Evolutionary conservation across 352 stramenopile genomes (phyloP), one percentile per base, ranked within the genome.

Genomic region (Globisporangium echinulatum): DNA sequence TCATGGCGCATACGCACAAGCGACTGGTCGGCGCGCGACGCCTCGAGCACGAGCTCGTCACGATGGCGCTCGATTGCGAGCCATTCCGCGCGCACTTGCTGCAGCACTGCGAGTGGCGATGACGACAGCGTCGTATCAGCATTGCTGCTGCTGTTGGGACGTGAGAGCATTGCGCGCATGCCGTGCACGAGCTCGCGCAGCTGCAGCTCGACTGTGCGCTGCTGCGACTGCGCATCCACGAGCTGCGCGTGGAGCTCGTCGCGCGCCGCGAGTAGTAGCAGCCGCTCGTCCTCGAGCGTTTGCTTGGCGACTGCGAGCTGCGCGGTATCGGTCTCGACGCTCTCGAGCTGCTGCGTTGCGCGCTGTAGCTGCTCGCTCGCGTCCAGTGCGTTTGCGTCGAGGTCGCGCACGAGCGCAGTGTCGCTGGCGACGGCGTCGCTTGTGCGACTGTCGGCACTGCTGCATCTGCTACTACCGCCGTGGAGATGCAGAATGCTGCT

Each of bases 211-310:
- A 50, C 13, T 36, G 10, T 46, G 36, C 50, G 42, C 5, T 42
- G 25, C 25, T 33, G 25, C 25, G 25, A 33, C 25, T 33, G 25
- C 25, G 25, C 25, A 33, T 33, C 5, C 49, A 42, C 69, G 19
- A 89, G 68, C 10, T 72, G 67, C 15, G 64, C 58, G 52, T 89
- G 82, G 15, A 91, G 64, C 52, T 88, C 77, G 6, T 89, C 77
- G 52, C 61, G n/a, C 33, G 43, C 7, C 49, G 50, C 15, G 61
- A 50, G 8, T 39, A 47, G 0, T 42, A n/a, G 42, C 9, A 14
- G 50, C 43, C 52, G 54, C 36, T 66, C 54, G 13, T 58, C 48
- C 19, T 65, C 52, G 25, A 52, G 19, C 8, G 53, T 49, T 15
- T 33, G 25, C 25, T 33, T 33, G 25, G 25, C 25, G 25, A 33